Evolutionary conservation across 2,329 filamentous ascomycete species (phyloP).

Genomic region (Ciborinia camelliae): DNA sequence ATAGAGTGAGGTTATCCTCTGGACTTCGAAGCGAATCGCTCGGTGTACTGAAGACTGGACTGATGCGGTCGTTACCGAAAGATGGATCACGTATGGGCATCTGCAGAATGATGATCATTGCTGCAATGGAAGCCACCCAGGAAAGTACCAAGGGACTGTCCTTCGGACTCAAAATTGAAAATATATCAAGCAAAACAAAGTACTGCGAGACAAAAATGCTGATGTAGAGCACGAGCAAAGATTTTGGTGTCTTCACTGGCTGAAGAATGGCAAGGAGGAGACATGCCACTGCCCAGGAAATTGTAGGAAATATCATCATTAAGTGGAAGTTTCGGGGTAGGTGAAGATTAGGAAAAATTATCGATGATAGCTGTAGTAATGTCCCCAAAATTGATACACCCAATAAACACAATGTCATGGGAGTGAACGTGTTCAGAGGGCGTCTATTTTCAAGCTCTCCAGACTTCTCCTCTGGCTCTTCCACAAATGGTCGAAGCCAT

Average conservation of each 20-base stretch:
- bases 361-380: conserved; percentile 36
- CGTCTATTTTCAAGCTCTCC: conserved; percentile 34
- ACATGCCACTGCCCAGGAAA: conserved; percentile 30
- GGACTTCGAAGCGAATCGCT: conserved; percentile 63
- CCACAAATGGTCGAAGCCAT: conserved; percentile 52
- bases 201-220: conserved; percentile 31
- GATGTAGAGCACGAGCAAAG: conserved; percentile 26
- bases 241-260: conserved; percentile 31
- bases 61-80: conserved; percentile 55
- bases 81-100: conserved; percentile 68
- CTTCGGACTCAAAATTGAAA: conserved; percentile 22
- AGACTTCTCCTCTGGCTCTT: conserved; percentile 40
- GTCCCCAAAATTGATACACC: conserved; percentile 40
- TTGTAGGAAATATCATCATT: conserved; percentile 38
- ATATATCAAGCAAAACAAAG: conserved; percentile 36
- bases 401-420: conserved; percentile 41
- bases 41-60: conserved; percentile 52
- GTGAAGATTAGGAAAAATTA: conserved; percentile 32
- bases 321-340: conserved; percentile 35
- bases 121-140: conserved; percentile 44
- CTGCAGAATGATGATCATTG: conserved; percentile 53
- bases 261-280: conserved; percentile 28
- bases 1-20: conserved; percentile 75
- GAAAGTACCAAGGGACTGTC: conserved; percentile 32
- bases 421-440: conserved; percentile 26